Conservation (phyloP, 1,139 yeast species). For the Kodamaea arcana region DNA sequence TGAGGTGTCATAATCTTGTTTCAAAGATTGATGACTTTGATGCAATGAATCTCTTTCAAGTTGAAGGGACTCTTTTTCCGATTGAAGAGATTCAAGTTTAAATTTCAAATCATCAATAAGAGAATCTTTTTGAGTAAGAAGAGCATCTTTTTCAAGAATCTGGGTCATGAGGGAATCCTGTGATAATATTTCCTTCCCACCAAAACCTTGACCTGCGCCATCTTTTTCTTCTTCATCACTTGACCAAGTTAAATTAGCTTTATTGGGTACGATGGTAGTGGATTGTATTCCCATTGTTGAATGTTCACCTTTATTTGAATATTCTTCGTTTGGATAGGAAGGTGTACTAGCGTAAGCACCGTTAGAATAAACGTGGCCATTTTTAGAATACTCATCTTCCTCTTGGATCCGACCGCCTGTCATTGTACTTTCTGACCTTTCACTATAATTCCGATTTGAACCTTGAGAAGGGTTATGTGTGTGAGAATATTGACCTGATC, state of each 20-base stretch:
- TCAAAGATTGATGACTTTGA: slow-evolving; percentile 8
- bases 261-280: slow-evolving; percentile 68
- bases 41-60: slow-evolving; percentile 16
- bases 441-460: neutral
- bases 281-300: slow-evolving; percentile 50
- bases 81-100: slow-evolving; percentile 10
- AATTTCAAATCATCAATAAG: slow-evolving; percentile 12
- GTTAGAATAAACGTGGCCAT: too few species aligned
- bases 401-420: slow-evolving; percentile 4
- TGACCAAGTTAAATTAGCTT: slow-evolving; percentile 78
- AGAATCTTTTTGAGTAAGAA: neutral
- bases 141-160: slow-evolving; percentile 1
- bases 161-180: neutral
- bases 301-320: too few species aligned
- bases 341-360: slow-evolving; percentile 6
- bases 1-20: slow-evolving; percentile 22
- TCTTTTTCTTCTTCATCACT: slow-evolving; percentile 65
- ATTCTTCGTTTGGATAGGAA: slow-evolving; percentile 24
- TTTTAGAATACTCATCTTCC: slow-evolving; percentile 4
- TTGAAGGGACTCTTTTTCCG: slow-evolving; percentile 10
- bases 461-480: neutral
- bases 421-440: slow-evolving; percentile 1
- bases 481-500: neutral
- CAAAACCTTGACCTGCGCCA: neutral
- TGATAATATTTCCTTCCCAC: neutral